These are phyloP conservation scores for Venturia aucupariae DNA, from an alignment of 2,329 filamentous ascomycete genomes.

Conservation along the genomic window DNA sequence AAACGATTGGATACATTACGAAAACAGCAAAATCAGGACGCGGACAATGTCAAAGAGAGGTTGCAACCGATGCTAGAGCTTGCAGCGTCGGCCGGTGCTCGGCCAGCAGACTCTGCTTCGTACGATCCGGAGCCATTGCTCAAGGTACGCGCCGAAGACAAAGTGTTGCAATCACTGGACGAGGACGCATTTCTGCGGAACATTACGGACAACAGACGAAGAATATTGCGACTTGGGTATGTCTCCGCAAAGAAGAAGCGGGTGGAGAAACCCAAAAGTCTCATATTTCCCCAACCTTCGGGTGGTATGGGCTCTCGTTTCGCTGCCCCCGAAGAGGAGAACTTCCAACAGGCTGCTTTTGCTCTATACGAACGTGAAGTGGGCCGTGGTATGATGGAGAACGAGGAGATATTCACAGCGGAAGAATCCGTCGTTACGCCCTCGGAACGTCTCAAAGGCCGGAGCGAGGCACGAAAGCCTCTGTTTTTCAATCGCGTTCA, in stretches of 20 bases:
- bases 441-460: slow-evolving; percentile 60
- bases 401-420: slow-evolving; percentile 89
- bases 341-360: slow-evolving; percentile 79
- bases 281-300: slow-evolving; percentile 33
- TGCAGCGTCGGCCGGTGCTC: not conserved
- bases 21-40: slow-evolving; percentile 59
- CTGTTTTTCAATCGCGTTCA: slow-evolving; percentile 96
- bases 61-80: slow-evolving; percentile 38
- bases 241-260: slow-evolving; percentile 48
- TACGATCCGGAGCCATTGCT: slow-evolving; percentile 56
- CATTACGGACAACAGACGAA: slow-evolving; percentile 48
- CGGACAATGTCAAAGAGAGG: slow-evolving; percentile 39
- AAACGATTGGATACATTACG: slow-evolving; percentile 58
- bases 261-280: slow-evolving; percentile 19
- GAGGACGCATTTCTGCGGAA: slow-evolving; percentile 50
- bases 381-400: slow-evolving; percentile 80
- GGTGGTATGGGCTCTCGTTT: slow-evolving; percentile 57
- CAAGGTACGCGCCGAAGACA: slow-evolving; percentile 56
- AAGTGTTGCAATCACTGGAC: slow-evolving; percentile 47
- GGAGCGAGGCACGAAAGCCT: slow-evolving; percentile 83
- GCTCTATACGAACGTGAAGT: slow-evolving; percentile 88
- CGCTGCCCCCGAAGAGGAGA: slow-evolving; percentile 59
- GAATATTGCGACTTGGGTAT: slow-evolving; percentile 55
- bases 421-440: slow-evolving; percentile 68
- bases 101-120: not conserved